Conservation (phyloP, 768 basidiomycete species). For the Epithele typhae region DNA sequence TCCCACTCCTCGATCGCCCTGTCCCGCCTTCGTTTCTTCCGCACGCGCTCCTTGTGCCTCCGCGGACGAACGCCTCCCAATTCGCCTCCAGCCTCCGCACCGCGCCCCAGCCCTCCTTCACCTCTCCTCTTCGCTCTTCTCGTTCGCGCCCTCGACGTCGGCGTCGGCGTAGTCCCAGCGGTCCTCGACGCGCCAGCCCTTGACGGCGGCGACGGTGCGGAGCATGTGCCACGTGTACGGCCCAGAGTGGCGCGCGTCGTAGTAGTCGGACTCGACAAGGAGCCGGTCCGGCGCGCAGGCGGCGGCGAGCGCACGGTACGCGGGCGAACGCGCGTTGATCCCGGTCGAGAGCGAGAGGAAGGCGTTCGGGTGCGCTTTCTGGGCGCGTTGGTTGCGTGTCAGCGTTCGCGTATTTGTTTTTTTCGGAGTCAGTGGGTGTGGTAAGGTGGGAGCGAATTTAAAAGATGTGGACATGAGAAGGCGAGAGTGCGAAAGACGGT, state of each 20-base stretch:
- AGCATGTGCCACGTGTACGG: slow-evolving; percentile 76
- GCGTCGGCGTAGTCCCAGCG: slow-evolving; percentile 38
- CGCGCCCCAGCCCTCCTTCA: slow-evolving; percentile 50
- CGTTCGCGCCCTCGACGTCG: slow-evolving; percentile 14
- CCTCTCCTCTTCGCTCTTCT: slow-evolving; percentile 24
- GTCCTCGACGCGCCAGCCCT: slow-evolving; percentile 71
- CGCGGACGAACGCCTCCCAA: slow-evolving; percentile 58
- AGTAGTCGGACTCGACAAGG: slow-evolving; percentile 83
- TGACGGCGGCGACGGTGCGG: slow-evolving; percentile 63
- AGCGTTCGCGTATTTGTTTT: too few species aligned
- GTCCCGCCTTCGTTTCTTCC: slow-evolving; percentile 10
- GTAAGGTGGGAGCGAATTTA: too few species aligned
- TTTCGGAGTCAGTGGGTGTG: too few species aligned
- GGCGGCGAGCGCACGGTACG: slow-evolving; percentile 59
- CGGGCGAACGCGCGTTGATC: slow-evolving; percentile 72
- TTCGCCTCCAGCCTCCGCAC: slow-evolving; percentile 67
- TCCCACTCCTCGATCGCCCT: slow-evolving; percentile 17
- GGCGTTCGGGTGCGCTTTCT: slow-evolving; percentile 71
- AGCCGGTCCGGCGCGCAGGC: slow-evolving; percentile 62
- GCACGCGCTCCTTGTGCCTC: slow-evolving; percentile 32
- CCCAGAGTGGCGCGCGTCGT: slow-evolving; percentile 57
- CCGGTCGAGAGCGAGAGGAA: slow-evolving; percentile 86
- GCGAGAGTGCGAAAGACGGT: too few species aligned
- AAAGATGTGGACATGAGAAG: too few species aligned
- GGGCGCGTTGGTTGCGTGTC: too few species aligned